Evolutionary conservation across 306 rosid species (phyloP).

Genomic region (Hippophae tibetana): DNA sequence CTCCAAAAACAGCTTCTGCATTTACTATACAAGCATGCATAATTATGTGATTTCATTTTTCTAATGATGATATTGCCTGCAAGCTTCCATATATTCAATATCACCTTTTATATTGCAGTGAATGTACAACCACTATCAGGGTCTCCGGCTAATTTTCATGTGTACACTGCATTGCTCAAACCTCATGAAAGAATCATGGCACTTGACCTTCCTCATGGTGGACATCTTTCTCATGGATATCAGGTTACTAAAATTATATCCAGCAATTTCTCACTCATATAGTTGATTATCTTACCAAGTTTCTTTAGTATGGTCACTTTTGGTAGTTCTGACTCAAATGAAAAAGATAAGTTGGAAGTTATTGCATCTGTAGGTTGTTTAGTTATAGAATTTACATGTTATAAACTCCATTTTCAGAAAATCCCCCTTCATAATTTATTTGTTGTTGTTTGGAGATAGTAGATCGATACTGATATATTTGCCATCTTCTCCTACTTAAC

Average conservation of each 20-base stretch:
- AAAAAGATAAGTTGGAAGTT: no score
- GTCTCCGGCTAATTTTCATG: conserved; percentile 90
- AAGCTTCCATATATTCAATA: conserved; percentile 8
- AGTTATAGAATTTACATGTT: no score
- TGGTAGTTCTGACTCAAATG: no score
- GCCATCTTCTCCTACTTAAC: not conserved
- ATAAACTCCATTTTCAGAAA: no score
- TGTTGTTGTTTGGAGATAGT: no score
- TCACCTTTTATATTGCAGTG: conserved; percentile 46
- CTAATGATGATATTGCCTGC: conserved; percentile 10
- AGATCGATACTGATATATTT: not conserved
- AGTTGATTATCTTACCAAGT: not conserved
- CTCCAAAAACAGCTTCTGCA: not conserved
- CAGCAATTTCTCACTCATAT: conserved; percentile 4
- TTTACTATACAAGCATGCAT: not conserved
- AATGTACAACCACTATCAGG: conserved; percentile 98
- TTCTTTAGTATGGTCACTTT: no score
- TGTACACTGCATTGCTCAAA: conserved; percentile 89
- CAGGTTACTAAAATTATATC: conserved; percentile 42
- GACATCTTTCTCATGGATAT: conserved; percentile 99
- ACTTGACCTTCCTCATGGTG: conserved; percentile 99
- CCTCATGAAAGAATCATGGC: conserved; percentile 99
- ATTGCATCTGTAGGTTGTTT: no score
- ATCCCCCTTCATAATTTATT: not conserved
- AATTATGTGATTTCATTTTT: conserved; percentile 6